Percentiles rank a stretch among this genome's conserved stretches.
phyloP scores from a whole-genome alignment of 192 early-diverging fungal genomes.

The Phlyctochytrium arcticum region DNA sequence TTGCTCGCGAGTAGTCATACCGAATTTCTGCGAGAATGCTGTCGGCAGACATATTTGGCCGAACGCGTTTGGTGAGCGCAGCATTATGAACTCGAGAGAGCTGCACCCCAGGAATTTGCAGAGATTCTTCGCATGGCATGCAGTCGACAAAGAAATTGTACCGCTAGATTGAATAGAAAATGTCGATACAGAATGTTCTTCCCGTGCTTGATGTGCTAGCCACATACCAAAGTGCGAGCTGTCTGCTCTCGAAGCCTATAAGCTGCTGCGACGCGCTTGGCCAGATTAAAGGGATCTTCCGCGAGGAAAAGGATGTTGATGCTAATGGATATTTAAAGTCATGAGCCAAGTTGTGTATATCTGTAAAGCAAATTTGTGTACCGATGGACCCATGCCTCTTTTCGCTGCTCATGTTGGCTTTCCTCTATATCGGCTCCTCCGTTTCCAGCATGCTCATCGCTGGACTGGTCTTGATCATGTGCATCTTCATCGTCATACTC shows the following conservation, averaged over 20 bases:
- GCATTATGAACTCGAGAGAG: conserved; percentile 23
- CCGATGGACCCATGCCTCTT: conserved; percentile 49
- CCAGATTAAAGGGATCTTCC: conserved; percentile 49
- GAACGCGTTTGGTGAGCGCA: conserved; percentile 23
- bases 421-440: conserved; percentile 18
- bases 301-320: conserved; percentile 49
- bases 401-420: conserved; percentile 12
- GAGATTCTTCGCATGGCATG: conserved; percentile 44
- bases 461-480: conserved; percentile 9
- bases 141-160: conserved; percentile 50
- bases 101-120: conserved; percentile 20
- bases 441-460: conserved; percentile 8
- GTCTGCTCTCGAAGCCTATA: conserved; percentile 30
- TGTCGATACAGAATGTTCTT: background rate
- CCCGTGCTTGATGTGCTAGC: background rate
- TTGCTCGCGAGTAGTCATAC: conserved; percentile 41
- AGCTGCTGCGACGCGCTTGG: conserved; percentile 39
- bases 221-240: conserved; percentile 34
- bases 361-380: conserved; percentile 13
- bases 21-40: conserved; percentile 38
- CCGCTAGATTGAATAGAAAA: conserved; percentile 17
- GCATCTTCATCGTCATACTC: conserved; percentile 22
- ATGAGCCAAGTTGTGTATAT: background rate
- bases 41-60: background rate
- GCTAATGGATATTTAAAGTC: conserved; percentile 14